Percentiles rank a stretch among this genome's conserved stretches.
Conservation (phyloP, 2,329 filamentous ascomycete species). For the Nigrospora osmanthi region DNA sequence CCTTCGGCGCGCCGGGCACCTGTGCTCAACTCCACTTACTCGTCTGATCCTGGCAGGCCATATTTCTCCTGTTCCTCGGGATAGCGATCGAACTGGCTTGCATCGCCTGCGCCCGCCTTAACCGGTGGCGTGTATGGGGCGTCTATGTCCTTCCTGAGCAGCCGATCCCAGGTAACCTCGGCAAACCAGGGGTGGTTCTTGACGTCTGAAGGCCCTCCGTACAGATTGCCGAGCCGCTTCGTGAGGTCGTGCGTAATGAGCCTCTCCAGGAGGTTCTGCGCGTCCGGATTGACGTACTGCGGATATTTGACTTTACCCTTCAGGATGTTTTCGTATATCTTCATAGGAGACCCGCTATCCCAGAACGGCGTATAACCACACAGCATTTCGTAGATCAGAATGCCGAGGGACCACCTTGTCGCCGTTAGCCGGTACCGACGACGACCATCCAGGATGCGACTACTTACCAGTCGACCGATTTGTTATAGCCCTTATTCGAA, state of each 20-base stretch:
- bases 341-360: slow-evolving; percentile 96
- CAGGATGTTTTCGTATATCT: slow-evolving; percentile 99
- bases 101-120: slow-evolving; percentile 86
- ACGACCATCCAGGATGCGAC: background rate
- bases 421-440: background rate
- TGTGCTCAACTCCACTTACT: slow-evolving; percentile 54
- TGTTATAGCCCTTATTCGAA: slow-evolving; percentile 99
- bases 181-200: slow-evolving; percentile 96
- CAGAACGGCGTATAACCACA: slow-evolving; percentile 99
- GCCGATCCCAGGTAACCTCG: slow-evolving; percentile 94
- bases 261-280: slow-evolving; percentile 84
- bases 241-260: slow-evolving; percentile 93
- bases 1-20: too few relatives aligned
- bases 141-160: slow-evolving; percentile 94
- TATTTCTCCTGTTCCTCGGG: slow-evolving; percentile 95
- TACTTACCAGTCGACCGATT: slow-evolving; percentile 93
- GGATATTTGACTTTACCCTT: slow-evolving; percentile 95
- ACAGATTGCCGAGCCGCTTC: slow-evolving; percentile 89
- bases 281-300: slow-evolving; percentile 88
- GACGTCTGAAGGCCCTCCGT: slow-evolving; percentile 83
- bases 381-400: slow-evolving; percentile 98
- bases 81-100: slow-evolving; percentile 96
- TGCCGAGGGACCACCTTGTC: slow-evolving; percentile 90
- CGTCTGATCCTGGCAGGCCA: slow-evolving; percentile 69
- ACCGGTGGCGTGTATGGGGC: slow-evolving; percentile 96